These are phyloP conservation scores for Flaveria floridana DNA, from an alignment of 140 eudicot species.

Conservation along the genomic window DNA sequence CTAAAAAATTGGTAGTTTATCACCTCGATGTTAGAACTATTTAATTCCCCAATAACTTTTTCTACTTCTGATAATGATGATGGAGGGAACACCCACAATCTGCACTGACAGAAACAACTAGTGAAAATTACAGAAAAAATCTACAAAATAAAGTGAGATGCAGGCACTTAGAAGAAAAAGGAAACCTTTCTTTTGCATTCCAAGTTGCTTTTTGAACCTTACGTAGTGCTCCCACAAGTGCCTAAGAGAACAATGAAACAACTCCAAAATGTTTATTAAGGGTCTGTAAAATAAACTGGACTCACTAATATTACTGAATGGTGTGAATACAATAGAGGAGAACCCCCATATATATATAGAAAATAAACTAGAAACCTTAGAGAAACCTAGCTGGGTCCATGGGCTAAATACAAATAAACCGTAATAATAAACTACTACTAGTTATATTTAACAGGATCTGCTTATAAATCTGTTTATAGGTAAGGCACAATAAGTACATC, in stretches of 20 bases:
- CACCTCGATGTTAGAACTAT: conserved; percentile 66
- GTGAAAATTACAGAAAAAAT: background rate
- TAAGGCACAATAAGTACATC: conserved; percentile 43
- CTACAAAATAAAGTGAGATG: conserved; percentile 4
- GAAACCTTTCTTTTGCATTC: conserved; percentile 81
- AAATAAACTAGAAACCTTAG: background rate
- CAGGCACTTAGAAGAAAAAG: conserved; percentile 12
- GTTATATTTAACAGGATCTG: no score
- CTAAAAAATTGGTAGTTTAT: background rate
- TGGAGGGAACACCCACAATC: conserved; percentile 88
- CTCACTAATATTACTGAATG: no score
- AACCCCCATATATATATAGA: no score
- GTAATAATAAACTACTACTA: no score
- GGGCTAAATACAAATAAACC: no score
- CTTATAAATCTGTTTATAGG: background rate
- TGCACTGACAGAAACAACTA: conserved; percentile 40
- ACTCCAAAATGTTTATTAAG: conserved; percentile 14
- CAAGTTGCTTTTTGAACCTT: conserved; percentile 71
- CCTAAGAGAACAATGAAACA: conserved; percentile 39
- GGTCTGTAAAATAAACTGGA: background rate
- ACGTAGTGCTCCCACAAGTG: conserved; percentile 65
- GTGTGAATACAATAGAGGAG: no score
- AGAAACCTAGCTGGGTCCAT: no score
- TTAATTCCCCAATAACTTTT: conserved; percentile 49
- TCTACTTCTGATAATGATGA: conserved; percentile 69